Conservation (phyloP, 768 basidiomycete genomes). For the Mycena galericulata region DNA sequence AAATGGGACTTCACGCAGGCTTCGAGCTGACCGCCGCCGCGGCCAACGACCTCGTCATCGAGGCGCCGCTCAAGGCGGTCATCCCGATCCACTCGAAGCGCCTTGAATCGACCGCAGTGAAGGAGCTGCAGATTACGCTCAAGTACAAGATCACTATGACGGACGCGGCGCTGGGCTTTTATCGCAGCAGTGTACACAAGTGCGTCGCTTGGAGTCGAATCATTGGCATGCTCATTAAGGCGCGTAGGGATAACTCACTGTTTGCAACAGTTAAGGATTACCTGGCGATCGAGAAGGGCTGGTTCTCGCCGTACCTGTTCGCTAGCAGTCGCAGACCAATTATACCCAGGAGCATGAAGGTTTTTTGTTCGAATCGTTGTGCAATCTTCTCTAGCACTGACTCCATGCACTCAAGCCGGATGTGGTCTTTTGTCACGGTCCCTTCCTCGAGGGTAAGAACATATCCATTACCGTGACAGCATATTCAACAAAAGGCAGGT, state of each 20-base stretch:
- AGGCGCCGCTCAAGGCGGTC: slow-evolving; percentile 58
- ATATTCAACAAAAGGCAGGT: slow-evolving; percentile 47
- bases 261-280: slow-evolving; percentile 74
- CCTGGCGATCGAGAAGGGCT: slow-evolving; percentile 71
- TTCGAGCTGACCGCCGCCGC: slow-evolving; percentile 63
- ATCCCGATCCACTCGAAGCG: slow-evolving; percentile 65
- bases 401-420: slow-evolving; percentile 57
- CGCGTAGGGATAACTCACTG: slow-evolving; percentile 62
- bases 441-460: slow-evolving; percentile 64
- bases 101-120: slow-evolving; percentile 69
- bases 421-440: slow-evolving; percentile 73
- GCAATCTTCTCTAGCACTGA: too few species aligned
- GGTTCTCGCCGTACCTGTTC: slow-evolving; percentile 77
- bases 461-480: background rate
- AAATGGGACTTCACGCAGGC: slow-evolving; percentile 65
- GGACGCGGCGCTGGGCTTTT: slow-evolving; percentile 72
- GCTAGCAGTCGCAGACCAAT: slow-evolving; percentile 69
- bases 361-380: too few species aligned
- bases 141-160: slow-evolving; percentile 68
- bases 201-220: slow-evolving; percentile 40
- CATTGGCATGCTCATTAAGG: slow-evolving; percentile 15
- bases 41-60: slow-evolving; percentile 65
- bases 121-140: slow-evolving; percentile 69
- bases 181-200: slow-evolving; percentile 69
- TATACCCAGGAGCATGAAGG: slow-evolving; percentile 69